Conservation (phyloP, 805 yeast genomes). For the Candida manassasensis region DNA sequence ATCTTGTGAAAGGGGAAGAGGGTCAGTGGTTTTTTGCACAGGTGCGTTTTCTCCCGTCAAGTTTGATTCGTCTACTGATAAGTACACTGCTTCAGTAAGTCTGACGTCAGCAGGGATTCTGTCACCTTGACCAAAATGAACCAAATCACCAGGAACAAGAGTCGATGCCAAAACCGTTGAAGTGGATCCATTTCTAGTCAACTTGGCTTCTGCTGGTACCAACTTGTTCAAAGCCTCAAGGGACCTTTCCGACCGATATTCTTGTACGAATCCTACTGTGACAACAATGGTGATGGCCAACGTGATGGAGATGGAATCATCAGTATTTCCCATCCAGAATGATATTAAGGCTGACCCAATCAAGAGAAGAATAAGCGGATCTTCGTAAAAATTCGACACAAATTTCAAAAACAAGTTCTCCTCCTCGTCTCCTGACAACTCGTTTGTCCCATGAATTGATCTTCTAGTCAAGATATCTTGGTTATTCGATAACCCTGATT, state of each 20-base stretch:
- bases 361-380: conserved; percentile 82
- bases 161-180: conserved; percentile 80
- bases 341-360: conserved; percentile 87
- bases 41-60: conserved; percentile 95
- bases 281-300: conserved; percentile 91
- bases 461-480: conserved; percentile 74
- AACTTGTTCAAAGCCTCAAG: conserved; percentile 86
- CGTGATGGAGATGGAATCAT: conserved; percentile 92
- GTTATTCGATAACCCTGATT: conserved; percentile 56
- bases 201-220: conserved; percentile 95
- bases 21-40: conserved; percentile 57
- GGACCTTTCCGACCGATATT: conserved; percentile 91
- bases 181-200: conserved; percentile 75
- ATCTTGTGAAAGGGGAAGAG: conserved; percentile 28
- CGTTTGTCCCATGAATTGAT: conserved; percentile 76
- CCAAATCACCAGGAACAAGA: conserved; percentile 94
- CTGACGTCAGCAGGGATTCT: conserved; percentile 95
- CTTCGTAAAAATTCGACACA: conserved; percentile 75
- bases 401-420: conserved; percentile 73
- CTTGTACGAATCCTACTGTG: conserved; percentile 96
- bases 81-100: conserved; percentile 69
- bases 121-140: conserved; percentile 87
- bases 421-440: conserved; percentile 68
- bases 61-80: conserved; percentile 87
- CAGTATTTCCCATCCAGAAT: conserved; percentile 90